phyloP scores from a whole-genome alignment of 208 protist species.

The Endotrypanum monterogeii region DNA sequence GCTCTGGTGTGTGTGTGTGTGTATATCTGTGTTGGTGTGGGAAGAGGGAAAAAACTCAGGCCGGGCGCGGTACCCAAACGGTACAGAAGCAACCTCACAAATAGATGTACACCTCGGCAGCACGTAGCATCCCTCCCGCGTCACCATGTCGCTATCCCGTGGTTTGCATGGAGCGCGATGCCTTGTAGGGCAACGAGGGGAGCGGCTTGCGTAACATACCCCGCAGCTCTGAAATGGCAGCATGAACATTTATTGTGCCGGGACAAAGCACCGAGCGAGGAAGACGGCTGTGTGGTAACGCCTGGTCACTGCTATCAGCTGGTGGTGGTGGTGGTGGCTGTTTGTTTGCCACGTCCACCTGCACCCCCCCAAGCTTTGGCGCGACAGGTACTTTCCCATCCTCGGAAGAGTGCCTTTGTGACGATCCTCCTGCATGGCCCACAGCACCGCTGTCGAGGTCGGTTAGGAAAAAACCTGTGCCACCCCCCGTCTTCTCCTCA shows the following conservation, averaged over 20 bases:
- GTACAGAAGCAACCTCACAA: not conserved
- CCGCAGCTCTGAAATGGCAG: constrained; percentile 78
- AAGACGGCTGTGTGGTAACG: constrained; percentile 10
- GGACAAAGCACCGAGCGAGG: constrained; percentile 42
- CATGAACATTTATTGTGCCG: constrained; percentile 68
- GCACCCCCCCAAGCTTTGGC: not conserved
- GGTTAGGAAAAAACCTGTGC: constrained; percentile 43
- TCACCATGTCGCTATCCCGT: not conserved
- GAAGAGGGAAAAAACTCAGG: not conserved
- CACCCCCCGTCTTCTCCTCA: not conserved
- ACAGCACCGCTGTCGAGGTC: constrained; percentile 24
- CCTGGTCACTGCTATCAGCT: not conserved
- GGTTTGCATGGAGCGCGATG: constrained; percentile 3
- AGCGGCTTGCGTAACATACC: constrained; percentile 78
- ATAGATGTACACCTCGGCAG: not conserved
- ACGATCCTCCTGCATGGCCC: not conserved
- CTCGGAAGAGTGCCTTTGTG: not conserved
- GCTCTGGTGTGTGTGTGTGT: not conserved
- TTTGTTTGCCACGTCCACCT: not conserved
- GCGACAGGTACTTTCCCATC: not conserved
- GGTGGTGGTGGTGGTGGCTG: not conserved
- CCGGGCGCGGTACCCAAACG: not conserved
- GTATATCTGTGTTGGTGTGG: no score
- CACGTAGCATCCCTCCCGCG: not conserved
- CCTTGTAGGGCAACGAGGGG: constrained; percentile 67